Conservation (phyloP, 1,284 basidiomycete species). For the Pascua sp. region DNA sequence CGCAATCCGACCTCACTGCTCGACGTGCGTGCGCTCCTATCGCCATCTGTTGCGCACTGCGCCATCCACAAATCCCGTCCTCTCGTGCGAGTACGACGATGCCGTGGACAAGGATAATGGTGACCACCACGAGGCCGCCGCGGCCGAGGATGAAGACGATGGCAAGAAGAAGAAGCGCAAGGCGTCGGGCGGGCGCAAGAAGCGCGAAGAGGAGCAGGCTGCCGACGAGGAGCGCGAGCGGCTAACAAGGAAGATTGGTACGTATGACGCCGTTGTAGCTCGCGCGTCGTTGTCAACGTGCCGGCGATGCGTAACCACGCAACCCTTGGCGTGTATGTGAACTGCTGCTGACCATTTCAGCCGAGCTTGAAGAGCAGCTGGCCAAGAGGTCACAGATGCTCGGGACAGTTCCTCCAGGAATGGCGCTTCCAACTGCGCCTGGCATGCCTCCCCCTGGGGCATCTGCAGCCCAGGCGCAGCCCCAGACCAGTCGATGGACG, state of each 20-base stretch:
- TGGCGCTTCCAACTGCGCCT: too few relatives aligned
- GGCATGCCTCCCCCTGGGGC: not conserved
- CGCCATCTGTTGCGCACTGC: constrained; percentile 39
- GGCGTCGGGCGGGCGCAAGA: constrained; percentile 21
- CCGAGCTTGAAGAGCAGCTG: constrained; percentile 19
- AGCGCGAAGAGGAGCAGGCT: constrained; percentile 20
- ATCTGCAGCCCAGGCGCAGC: constrained; percentile 3
- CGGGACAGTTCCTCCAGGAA: too few relatives aligned
- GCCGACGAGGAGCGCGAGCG: constrained; percentile 34
- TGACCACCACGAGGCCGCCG: not conserved
- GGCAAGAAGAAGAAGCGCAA: constrained; percentile 38
- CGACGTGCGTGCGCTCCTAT: constrained; percentile 45
- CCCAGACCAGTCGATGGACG: not conserved
- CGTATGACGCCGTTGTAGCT: constrained; percentile 8
- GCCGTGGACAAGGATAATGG: constrained; percentile 15
- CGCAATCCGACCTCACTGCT: constrained; percentile 45
- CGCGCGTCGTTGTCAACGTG: not conserved
- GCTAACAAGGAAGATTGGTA: constrained; percentile 38
- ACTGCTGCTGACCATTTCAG: constrained; percentile 7
- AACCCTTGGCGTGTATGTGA: not conserved
- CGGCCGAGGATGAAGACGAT: constrained; percentile 18
- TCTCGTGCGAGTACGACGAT: constrained; percentile 46
- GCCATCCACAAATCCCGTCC: constrained; percentile 33
- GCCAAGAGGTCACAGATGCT: not conserved
- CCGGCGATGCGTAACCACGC: too few relatives aligned